Percentiles rank a stretch among this genome's conserved stretches.
Conservation (phyloP, 306 rosid species). For the Dalbergia cultrata region DNA sequence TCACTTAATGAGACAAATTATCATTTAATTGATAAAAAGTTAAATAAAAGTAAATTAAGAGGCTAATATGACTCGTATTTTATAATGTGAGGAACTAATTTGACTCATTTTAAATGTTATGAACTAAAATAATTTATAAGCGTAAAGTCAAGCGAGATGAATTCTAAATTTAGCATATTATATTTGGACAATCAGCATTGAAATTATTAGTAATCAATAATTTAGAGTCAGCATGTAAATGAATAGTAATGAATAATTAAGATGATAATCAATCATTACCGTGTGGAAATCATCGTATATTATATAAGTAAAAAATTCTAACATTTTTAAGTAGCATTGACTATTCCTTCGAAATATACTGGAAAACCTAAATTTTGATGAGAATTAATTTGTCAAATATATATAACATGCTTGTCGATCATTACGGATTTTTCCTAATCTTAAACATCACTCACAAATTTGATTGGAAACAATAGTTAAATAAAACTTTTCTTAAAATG, state of each 20-base stretch:
- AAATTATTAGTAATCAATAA: neutral
- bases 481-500: neutral
- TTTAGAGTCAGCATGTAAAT: neutral
- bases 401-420: neutral
- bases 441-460: neutral
- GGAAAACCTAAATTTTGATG: neutral
- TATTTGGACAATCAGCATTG: neutral
- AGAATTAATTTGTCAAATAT: neutral
- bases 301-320: neutral
- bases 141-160: no score
- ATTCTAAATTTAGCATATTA: neutral
- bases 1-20: no score
- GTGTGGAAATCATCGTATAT: neutral
- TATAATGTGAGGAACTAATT: no score
- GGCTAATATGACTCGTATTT: no score
- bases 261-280: neutral
- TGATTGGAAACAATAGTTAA: no score
- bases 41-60: no score
- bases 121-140: no score
- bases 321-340: neutral
- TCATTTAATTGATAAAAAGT: no score
- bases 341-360: no score
- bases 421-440: neutral
- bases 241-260: neutral
- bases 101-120: no score